phyloP scores from a whole-genome alignment of 1,284 basidiomycete species.

The Neolentinus lepideus region DNA sequence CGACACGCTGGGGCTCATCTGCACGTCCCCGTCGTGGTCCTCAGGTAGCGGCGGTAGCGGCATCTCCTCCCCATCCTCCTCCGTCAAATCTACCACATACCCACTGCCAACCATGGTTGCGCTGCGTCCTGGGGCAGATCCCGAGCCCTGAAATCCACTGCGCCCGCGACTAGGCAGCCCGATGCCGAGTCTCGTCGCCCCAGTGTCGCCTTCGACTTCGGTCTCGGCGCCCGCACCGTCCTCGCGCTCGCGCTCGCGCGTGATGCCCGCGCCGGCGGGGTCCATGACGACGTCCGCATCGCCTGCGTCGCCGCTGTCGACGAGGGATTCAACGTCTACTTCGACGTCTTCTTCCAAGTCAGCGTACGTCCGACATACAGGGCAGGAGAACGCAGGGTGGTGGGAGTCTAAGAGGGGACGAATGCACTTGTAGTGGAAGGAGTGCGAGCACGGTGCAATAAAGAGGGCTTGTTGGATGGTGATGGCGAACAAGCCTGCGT shows the following conservation, averaged over 20 bases:
- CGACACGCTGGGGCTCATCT: background rate
- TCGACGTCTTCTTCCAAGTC: conserved; percentile 97
- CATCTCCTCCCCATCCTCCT: conserved; percentile 14
- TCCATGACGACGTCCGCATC: conserved; percentile 50
- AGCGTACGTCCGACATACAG: conserved; percentile 88
- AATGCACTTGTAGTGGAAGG: conserved; percentile 99
- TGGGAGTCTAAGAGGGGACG: conserved; percentile 83
- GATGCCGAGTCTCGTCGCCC: conserved; percentile 1
- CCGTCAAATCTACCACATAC: conserved; percentile 21
- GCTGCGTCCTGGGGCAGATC: conserved; percentile 18
- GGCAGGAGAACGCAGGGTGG: conserved; percentile 93
- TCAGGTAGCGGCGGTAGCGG: conserved; percentile 23
- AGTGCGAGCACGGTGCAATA: conserved; percentile 94
- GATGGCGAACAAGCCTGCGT: conserved; percentile 79
- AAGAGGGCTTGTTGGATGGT: conserved; percentile 95
- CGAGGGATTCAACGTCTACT: conserved; percentile 36
- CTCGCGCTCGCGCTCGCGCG: conserved; percentile 5
- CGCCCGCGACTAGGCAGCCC: conserved; percentile 1
- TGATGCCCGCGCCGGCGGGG: conserved; percentile 24
- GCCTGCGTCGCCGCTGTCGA: conserved; percentile 20
- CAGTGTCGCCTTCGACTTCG: conserved; percentile 1
- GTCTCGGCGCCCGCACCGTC: conserved; percentile 1
- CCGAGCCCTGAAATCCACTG: conserved; percentile 10
- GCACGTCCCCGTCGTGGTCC: conserved; percentile 15
- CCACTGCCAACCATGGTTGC: conserved; percentile 12